phyloP scores from a whole-genome alignment of 2,329 filamentous ascomycete genomes.

The Rhynchosporium graminicola region DNA sequence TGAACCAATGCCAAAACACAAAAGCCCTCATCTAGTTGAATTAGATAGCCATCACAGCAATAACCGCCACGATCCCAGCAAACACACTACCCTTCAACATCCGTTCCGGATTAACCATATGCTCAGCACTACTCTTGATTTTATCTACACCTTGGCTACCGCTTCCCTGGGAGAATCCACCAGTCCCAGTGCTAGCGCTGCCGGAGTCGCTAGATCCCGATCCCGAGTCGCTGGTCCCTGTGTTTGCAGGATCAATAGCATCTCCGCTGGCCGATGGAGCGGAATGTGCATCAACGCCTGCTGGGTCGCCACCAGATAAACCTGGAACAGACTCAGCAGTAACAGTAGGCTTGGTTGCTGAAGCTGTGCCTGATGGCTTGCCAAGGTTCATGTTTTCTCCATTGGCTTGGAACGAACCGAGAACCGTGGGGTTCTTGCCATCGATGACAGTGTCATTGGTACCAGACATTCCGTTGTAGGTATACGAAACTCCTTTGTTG shows the following conservation, averaged over 20 bases:
- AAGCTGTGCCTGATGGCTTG: slow-evolving; percentile 41
- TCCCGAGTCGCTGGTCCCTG: slow-evolving; percentile 36
- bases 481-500: slow-evolving; percentile 71
- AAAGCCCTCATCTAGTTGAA: slow-evolving; percentile 59
- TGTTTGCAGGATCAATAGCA: slow-evolving; percentile 22
- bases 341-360: slow-evolving; percentile 33
- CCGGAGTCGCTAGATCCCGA: slow-evolving; percentile 32
- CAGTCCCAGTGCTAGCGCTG: slow-evolving; percentile 19
- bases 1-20: slow-evolving; percentile 60
- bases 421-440: slow-evolving; percentile 70
- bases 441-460: slow-evolving; percentile 79
- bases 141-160: slow-evolving; percentile 23
- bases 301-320: slow-evolving; percentile 52
- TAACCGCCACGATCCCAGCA: slow-evolving; percentile 38
- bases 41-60: slow-evolving; percentile 39
- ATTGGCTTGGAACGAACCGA: slow-evolving; percentile 79
- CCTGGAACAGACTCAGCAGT: slow-evolving; percentile 53
- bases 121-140: slow-evolving; percentile 33
- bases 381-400: slow-evolving; percentile 70
- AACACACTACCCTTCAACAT: slow-evolving; percentile 38
- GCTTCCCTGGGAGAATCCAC: slow-evolving; percentile 40
- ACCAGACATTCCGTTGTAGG: slow-evolving; percentile 64
- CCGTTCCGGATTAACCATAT: slow-evolving; percentile 32
- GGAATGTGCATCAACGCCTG: slow-evolving; percentile 37
- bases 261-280: slow-evolving; percentile 10